Percentiles rank a stretch among this genome's conserved stretches.
Evolutionary conservation across 139 green algal species (phyloP).

Genomic region (Cymbomonas tetramitiformis): DNA sequence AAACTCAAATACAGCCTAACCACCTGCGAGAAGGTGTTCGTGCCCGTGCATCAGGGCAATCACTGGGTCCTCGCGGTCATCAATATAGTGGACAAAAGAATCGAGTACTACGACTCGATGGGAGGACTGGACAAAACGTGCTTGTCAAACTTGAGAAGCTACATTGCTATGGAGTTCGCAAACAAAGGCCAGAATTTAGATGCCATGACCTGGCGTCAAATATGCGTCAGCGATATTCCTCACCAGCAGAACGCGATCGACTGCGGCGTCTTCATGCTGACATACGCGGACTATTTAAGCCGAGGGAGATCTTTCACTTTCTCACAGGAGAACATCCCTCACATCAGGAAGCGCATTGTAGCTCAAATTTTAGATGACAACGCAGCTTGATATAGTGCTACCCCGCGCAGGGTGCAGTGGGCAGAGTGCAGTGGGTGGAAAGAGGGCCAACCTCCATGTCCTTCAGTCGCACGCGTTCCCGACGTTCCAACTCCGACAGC

Average conservation of each 20-base stretch:
- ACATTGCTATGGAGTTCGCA: constrained; percentile 28
- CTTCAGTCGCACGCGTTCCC: too few relatives aligned
- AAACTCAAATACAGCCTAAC: constrained; percentile 22
- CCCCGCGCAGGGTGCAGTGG: too few relatives aligned
- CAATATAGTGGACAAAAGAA: constrained; percentile 21
- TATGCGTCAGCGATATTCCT: constrained; percentile 28
- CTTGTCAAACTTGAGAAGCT: constrained; percentile 23
- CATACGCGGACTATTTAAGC: too few relatives aligned
- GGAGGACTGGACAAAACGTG: constrained; percentile 7
- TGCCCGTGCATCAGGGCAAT: constrained; percentile 29
- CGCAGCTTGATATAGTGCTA: too few relatives aligned
- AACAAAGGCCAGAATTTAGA: constrained; percentile 31
- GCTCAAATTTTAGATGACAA: too few relatives aligned
- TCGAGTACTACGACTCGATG: constrained; percentile 35
- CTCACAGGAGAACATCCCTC: too few relatives aligned
- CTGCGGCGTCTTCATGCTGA: constrained; percentile 27
- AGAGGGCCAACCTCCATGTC: too few relatives aligned
- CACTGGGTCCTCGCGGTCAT: constrained; percentile 37
- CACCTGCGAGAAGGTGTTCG: constrained; percentile 37
- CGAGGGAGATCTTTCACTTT: too few relatives aligned
- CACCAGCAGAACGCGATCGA: constrained; percentile 29
- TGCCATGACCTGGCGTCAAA: constrained; percentile 13
- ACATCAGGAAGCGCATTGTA: too few relatives aligned
- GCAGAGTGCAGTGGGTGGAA: too few relatives aligned
- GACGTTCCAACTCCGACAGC: too few relatives aligned